These are phyloP conservation scores for Blastomyces silverae DNA, from an alignment of 2,329 filamentous ascomycete genomes.

Conservation along the genomic window DNA sequence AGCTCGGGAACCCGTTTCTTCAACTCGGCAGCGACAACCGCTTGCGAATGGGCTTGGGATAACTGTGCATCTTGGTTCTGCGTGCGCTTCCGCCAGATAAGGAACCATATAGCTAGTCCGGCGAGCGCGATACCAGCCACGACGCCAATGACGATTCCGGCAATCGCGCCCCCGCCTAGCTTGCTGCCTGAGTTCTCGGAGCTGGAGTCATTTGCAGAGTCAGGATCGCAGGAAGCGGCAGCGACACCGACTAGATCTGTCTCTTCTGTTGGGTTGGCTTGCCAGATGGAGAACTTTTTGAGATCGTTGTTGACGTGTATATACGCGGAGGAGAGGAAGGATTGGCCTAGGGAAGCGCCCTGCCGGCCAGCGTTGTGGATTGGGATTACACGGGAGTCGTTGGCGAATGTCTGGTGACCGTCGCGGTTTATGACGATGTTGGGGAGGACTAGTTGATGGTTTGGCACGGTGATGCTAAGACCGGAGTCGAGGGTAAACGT, in stretches of 20 bases:
- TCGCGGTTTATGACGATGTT: conserved; percentile 23
- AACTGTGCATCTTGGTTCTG: neutral
- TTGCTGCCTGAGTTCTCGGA: neutral
- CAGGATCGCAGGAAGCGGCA: neutral
- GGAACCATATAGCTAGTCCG: conserved; percentile 4
- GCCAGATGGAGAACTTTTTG: conserved; percentile 23
- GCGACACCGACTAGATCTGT: conserved; percentile 22
- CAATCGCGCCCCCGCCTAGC: conserved; percentile 14
- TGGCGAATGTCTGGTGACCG: conserved; percentile 15
- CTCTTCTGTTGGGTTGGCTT: conserved; percentile 18
- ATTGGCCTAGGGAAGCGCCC: conserved; percentile 26
- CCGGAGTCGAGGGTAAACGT: conserved; percentile 21
- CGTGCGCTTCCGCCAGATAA: conserved; percentile 11
- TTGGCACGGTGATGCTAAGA: conserved; percentile 26
- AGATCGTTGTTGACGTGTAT: conserved; percentile 29
- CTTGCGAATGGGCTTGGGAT: neutral
- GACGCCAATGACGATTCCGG: conserved; percentile 16
- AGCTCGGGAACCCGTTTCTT: neutral
- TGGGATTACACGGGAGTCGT: conserved; percentile 9
- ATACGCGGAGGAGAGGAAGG: conserved; percentile 31
- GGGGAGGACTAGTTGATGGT: conserved; percentile 30
- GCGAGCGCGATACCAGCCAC: conserved; percentile 8
- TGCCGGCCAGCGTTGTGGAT: conserved; percentile 16
- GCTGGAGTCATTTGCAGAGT: neutral
- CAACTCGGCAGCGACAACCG: neutral